These are phyloP conservation scores for Trichomonas gallinae DNA, from an alignment of 208 protist genomes.

Conservation along the genomic window DNA sequence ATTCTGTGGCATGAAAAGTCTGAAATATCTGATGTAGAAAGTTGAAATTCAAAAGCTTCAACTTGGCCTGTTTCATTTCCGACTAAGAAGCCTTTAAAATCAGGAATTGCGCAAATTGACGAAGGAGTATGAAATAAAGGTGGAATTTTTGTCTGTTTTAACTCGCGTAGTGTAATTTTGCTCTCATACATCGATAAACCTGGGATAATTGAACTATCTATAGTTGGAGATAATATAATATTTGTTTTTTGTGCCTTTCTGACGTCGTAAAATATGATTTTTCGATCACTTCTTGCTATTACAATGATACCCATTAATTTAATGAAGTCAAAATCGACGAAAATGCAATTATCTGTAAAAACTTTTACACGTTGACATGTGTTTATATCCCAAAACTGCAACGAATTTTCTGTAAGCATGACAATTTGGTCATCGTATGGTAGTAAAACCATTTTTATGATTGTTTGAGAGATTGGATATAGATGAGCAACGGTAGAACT, in stretches of 20 bases:
- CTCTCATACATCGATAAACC: neutral
- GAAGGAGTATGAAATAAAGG: neutral
- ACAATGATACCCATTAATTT: neutral
- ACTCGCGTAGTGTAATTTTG: neutral
- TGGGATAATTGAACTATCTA: neutral
- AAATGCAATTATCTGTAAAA: neutral
- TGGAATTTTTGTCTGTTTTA: neutral
- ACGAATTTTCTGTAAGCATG: neutral
- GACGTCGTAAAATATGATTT: neutral
- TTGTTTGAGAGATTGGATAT: neutral
- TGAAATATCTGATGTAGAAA: neutral
- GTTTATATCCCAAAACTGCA: neutral
- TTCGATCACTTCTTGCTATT: neutral
- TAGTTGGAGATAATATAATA: neutral
- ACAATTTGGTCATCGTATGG: neutral
- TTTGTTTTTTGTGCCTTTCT: neutral
- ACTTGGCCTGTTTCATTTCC: neutral
- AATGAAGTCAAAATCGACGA: neutral
- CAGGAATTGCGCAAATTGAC: neutral
- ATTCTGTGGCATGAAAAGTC: neutral
- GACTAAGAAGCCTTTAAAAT: neutral
- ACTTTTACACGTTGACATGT: neutral
- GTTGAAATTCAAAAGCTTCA: neutral
- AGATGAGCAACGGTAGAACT: neutral
- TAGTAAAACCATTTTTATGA: neutral